Evolutionary conservation across 1,139 yeast species (phyloP), one percentile per base, ranked within the genome.

Genomic region (Protomyces pachydermus): DNA sequence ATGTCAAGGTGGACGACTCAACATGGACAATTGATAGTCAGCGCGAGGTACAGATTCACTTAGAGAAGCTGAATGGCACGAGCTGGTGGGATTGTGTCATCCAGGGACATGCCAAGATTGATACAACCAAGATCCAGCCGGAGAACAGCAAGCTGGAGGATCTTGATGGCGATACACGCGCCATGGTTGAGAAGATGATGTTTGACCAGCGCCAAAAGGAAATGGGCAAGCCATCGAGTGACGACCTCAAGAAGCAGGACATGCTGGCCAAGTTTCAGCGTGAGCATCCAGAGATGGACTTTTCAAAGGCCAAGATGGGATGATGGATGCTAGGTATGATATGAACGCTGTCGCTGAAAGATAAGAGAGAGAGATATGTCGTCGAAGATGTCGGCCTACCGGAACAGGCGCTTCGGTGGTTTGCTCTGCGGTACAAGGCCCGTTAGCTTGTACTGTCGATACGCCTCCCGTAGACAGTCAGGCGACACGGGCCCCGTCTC

Each of bases 381-480:
- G 32, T 28, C 32, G 8, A 28, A 28, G 1, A 16, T 1, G 16
- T 9, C 48, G 25, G 20, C 25, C 48, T 50, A 57, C 18, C 61
- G 52, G 18, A 57, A 25, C 35, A 57, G 20, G 23, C 50, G 38
- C 45, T 42, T 51, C 25, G 48, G 23, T 14, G 48, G 48, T 10
- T 39, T 16, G 23, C 51, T 37, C 32, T 45, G 64, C 25, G 57
- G 54, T 18, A 50, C 56, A 10, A 61, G 25, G 9, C 54, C 48
- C 14, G 18, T 50, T 20, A 54, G 57, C 28, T 48, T 55, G 51
- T 57, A 54, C 32, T 51, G 53, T 68, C 96, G 78, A 91, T 95
- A 88, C 0, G 97, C 97, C 71, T 90, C 96, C 55, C 95, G 77
- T 51, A 91, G 80, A 72, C 91, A 96, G 69, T 88, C 91, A 0